phyloP scores from a whole-genome alignment of 192 early-diverging fungal genomes.

The Paraglomus occultum region DNA sequence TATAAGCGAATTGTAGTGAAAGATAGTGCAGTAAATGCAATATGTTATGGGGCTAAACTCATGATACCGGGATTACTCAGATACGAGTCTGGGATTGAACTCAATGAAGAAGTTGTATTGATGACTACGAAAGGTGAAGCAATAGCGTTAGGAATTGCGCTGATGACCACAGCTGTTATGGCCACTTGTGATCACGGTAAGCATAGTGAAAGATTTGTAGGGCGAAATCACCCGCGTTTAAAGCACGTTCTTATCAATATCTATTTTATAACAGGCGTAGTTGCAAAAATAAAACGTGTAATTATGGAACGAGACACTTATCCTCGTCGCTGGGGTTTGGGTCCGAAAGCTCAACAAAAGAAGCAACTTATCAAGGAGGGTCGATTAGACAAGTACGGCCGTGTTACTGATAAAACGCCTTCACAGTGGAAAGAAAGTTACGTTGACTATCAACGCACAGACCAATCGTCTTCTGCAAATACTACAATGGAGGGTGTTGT shows the following conservation, averaged over 20 bases:
- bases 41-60: slow-evolving; percentile 99
- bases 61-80: slow-evolving; percentile 98
- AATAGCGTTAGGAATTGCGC: slow-evolving; percentile 94
- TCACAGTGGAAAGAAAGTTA: slow-evolving; percentile 77
- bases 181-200: slow-evolving; percentile 89
- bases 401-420: slow-evolving; percentile 85
- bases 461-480: too few species aligned
- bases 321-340: slow-evolving; percentile 96
- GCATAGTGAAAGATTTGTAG: not conserved
- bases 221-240: not conserved
- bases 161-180: slow-evolving; percentile 98
- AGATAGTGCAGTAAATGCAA: slow-evolving; percentile 97
- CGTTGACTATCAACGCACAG: slow-evolving; percentile 51
- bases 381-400: slow-evolving; percentile 97
- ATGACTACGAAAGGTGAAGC: slow-evolving; percentile 99
- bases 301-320: slow-evolving; percentile 99
- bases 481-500: too few species aligned
- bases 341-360: slow-evolving; percentile 90
- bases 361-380: slow-evolving; percentile 98
- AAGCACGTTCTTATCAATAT: not conserved
- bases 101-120: slow-evolving; percentile 96
- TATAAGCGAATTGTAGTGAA: slow-evolving; percentile 99
- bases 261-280: slow-evolving; percentile 49
- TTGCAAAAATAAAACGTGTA: slow-evolving; percentile 99
- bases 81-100: slow-evolving; percentile 92